These are phyloP conservation scores for Pyrenochaeta sp. DNA, from an alignment of 2,329 filamentous ascomycete genomes.

Conservation along the genomic window DNA sequence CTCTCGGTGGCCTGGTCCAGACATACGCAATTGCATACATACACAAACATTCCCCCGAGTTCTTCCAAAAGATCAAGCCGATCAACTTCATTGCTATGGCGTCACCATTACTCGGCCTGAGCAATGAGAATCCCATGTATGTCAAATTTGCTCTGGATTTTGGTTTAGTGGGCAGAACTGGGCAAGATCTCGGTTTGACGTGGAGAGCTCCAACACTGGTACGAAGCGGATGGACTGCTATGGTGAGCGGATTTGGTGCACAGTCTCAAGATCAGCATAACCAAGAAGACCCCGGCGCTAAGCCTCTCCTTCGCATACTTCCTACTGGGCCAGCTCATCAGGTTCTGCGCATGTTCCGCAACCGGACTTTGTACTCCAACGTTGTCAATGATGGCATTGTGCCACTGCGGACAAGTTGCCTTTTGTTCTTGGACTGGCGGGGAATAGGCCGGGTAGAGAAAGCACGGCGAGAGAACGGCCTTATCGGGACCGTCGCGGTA, in stretches of 20 bases:
- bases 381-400: constrained; percentile 98
- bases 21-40: constrained; percentile 97
- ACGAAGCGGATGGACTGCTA: constrained; percentile 85
- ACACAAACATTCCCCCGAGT: constrained; percentile 90
- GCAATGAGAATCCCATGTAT: constrained; percentile 97
- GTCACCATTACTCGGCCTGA: constrained; percentile 87
- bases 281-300: constrained; percentile 77
- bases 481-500: constrained; percentile 90
- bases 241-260: constrained; percentile 81
- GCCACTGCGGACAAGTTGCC: constrained; percentile 89
- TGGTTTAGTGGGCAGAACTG: constrained; percentile 93
- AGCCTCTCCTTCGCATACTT: constrained; percentile 86
- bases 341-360: constrained; percentile 86
- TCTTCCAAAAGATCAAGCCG: constrained; percentile 85
- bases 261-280: constrained; percentile 63
- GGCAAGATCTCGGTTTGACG: constrained; percentile 91
- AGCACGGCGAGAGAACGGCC: constrained; percentile 86
- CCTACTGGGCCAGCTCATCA: constrained; percentile 91
- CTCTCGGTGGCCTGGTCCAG: constrained; percentile 87
- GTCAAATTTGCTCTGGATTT: constrained; percentile 97
- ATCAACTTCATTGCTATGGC: constrained; percentile 91
- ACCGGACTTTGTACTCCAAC: constrained; percentile 93
- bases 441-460: constrained; percentile 94
- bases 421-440: constrained; percentile 97
- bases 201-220: constrained; percentile 91